Evolutionary conservation across 2,329 filamentous ascomycete genomes (phyloP).

Genomic region (Aureobasidium pullulans): DNA sequence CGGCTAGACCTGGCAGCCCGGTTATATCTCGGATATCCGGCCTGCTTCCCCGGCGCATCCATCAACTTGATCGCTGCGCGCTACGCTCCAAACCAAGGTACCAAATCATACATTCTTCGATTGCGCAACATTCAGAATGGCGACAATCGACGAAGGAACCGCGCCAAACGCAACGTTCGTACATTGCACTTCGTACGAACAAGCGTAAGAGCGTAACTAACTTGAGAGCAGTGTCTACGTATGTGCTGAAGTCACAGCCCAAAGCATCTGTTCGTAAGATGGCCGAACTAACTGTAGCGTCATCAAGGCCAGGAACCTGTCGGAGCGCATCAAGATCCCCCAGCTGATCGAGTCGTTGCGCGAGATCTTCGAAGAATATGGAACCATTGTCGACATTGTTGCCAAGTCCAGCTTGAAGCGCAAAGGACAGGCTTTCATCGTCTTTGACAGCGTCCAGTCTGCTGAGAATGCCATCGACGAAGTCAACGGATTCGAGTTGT

Average conservation of each 20-base stretch:
- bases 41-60: neutral
- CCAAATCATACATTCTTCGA: neutral
- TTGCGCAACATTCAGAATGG: neutral
- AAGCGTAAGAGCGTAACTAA: constrained; percentile 22
- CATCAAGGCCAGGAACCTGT: constrained; percentile 68
- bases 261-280: neutral
- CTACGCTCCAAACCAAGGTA: neutral
- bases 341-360: constrained; percentile 64
- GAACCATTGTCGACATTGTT: constrained; percentile 73
- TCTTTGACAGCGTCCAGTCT: constrained; percentile 76
- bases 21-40: neutral
- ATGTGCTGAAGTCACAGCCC: neutral
- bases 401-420: constrained; percentile 85
- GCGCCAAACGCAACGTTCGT: constrained; percentile 33
- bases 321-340: constrained; percentile 83
- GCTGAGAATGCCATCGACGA: constrained; percentile 78
- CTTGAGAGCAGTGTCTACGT: constrained; percentile 26
- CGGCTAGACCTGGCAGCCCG: neutral
- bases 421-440: constrained; percentile 92
- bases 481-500: constrained; percentile 85
- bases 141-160: constrained; percentile 11
- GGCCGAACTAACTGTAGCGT: constrained; percentile 2
- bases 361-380: constrained; percentile 82
- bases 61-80: neutral
- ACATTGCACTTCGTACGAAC: constrained; percentile 36